Base-by-base conservation (phyloP, 495 filamentous ascomycete species). In the Penicillium longicatenatum region DNA sequence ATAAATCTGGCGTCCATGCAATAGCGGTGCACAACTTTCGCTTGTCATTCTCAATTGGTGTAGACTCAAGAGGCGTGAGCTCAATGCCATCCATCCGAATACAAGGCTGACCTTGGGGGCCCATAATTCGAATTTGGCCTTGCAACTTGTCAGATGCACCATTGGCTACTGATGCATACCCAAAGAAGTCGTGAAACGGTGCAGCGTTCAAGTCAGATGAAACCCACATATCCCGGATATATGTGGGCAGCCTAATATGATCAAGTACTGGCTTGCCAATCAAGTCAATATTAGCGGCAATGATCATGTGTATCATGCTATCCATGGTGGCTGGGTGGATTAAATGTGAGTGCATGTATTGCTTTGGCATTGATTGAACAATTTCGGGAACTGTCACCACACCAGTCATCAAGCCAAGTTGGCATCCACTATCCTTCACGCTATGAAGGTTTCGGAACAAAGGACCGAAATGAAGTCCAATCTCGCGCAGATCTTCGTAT, bases 281-380 rank as follows among this genome's bases (percentile, higher is more conserved):
- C 12, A 62, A 45, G 39, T 72, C 65, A 17, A 72, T 58, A 6
- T 63, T 52, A 1, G 65, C 61, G 4, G 63, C 58, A 29, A 69
- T 66, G 55, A 65, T 35, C 64, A 71, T 56, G 43, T 77, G 75
- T 7, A 75, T 62, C 58, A 73, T 70, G 41, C 67, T 70, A 22
- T 77, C 75, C 65, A 77, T 68, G 2, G 67, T 70, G 7, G 69
- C 63, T 1, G 75, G 75, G 33, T 77, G 75, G 21, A 77, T 71
- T 3, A 74, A 37, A 47, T 73, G 72, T 0, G 64, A 46, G 37
- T 72, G 64, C 50, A 65, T 52, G 53, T 62, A 64, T 12, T 54
- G 56, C 31, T 67, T 63, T 24, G 71, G 69, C 71, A 75, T 74
- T 6, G 56, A 56, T 24, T 49, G 50, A 19, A 51, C 57, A 35